A percentile compares a stretch with the other conserved stretches of the same genome.
These are phyloP conservation scores for Roridomyces roridus DNA, from an alignment of 768 basidiomycete species.

Conservation along the genomic window DNA sequence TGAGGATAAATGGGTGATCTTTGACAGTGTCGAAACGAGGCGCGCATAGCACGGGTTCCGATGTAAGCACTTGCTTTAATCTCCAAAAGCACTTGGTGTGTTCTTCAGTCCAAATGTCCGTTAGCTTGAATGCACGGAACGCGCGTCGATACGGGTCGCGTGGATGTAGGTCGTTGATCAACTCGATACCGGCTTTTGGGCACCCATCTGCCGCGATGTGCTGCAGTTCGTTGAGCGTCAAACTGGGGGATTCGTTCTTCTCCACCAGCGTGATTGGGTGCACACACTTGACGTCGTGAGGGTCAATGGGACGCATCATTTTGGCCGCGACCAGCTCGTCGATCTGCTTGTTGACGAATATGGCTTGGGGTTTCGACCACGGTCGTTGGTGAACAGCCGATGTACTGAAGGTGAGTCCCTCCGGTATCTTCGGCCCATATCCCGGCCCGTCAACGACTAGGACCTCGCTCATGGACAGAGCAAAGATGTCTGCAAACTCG, in stretches of 20 bases:
- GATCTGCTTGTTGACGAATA: slow-evolving; percentile 36
- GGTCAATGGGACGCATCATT: slow-evolving; percentile 35
- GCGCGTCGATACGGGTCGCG: slow-evolving; percentile 29
- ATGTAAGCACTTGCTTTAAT: slow-evolving; percentile 28
- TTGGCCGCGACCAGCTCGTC: slow-evolving; percentile 41
- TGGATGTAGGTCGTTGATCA: slow-evolving; percentile 29
- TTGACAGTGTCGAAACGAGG: slow-evolving; percentile 31
- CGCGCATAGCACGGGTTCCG: slow-evolving; percentile 27
- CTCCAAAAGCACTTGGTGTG: slow-evolving; percentile 31
- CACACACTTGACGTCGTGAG: slow-evolving; percentile 41
- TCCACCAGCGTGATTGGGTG: slow-evolving; percentile 40
- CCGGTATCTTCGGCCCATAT: slow-evolving; percentile 40
- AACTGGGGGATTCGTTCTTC: slow-evolving; percentile 38
- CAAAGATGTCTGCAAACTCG: slow-evolving; percentile 46
- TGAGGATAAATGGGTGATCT: slow-evolving; percentile 36
- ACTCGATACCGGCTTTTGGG: slow-evolving; percentile 27
- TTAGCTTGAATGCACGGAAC: slow-evolving; percentile 27
- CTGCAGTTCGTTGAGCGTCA: slow-evolving; percentile 40
- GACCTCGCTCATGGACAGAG: slow-evolving; percentile 46
- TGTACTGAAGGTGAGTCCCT: slow-evolving; percentile 35
- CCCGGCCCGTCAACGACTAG: slow-evolving; percentile 32
- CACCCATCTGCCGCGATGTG: slow-evolving; percentile 41
- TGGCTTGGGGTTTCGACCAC: slow-evolving; percentile 36
- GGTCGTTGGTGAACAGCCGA: slow-evolving; percentile 38
- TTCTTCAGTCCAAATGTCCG: slow-evolving; percentile 16